Evolutionary conservation across 331 rosid species (phyloP).

Genomic region (Rosa hybrid): DNA sequence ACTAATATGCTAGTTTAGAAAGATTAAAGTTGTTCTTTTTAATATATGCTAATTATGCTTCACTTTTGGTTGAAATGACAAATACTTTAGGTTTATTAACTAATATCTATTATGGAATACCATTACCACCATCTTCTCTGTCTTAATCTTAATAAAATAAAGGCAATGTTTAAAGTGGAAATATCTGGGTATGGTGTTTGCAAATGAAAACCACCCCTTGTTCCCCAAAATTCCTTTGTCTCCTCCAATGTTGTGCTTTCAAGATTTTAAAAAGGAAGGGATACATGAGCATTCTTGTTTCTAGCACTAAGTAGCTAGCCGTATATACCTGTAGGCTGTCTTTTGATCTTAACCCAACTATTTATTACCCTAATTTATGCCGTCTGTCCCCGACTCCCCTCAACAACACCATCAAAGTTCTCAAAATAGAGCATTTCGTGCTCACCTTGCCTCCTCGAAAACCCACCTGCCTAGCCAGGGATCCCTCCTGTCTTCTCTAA

Average conservation of each 20-base stretch:
- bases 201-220: slow-evolving; percentile 17
- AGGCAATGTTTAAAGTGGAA: background rate
- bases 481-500: no score
- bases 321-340: slow-evolving; percentile 28
- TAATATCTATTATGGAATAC: background rate
- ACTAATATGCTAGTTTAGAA: background rate
- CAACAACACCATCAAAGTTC: slow-evolving; percentile 57
- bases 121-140: background rate
- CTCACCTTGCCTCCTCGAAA: slow-evolving; percentile 36
- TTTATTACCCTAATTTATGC: slow-evolving; percentile 43
- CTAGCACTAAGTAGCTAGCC: slow-evolving; percentile 24
- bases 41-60: background rate
- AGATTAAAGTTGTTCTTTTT: background rate
- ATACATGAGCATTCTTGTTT: slow-evolving; percentile 39
- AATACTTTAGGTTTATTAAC: background rate
- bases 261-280: slow-evolving; percentile 15
- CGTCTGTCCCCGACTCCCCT: slow-evolving; percentile 39
- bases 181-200: background rate
- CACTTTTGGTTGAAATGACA: slow-evolving; percentile 13
- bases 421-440: slow-evolving; percentile 47
- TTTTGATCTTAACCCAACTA: slow-evolving; percentile 27
- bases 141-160: slow-evolving; percentile 4
- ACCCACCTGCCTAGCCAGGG: no score
- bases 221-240: slow-evolving; percentile 46
- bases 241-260: slow-evolving; percentile 27